Base-by-base conservation (phyloP, 768 basidiomycete species). In the Pholiota conissans region DNA sequence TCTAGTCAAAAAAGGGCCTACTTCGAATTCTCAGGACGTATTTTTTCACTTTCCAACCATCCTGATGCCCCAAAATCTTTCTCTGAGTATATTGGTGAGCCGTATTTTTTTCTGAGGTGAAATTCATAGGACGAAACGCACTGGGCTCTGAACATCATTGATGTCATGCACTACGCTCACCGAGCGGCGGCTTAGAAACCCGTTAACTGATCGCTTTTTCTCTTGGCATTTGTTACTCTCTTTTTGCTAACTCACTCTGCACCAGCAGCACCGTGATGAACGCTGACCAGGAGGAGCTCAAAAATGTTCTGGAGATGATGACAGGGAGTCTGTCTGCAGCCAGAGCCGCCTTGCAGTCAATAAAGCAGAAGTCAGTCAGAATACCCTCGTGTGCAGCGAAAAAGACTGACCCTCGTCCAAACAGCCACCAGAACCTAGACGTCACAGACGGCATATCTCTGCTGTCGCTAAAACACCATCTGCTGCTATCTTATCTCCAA, bases 391-490 rank as follows among this genome's bases (percentile, higher is more conserved):
- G 8, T 28, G 13, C 28, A 26, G 27, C 7, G 28, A 49, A 53
- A 46, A 48, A 46, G 14, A 28, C 60, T 60, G 47, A 58, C 65
- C 20, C 56, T 48, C 56, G 53, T 50, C 47, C 52, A 64, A 51
- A 48, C 60, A 75, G 63, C 58, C 65, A 48, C 48, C 63, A 64
- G 60, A 68, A 61, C 47, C 70, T 79, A 18, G 79, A 89, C 59
- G 82, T 79, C 10, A 81, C 78, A 64, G 82, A 91, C 28, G 97
- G 97, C 35, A 93, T 99, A 59, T 98, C 97, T 0, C 79, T 99
- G 4, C 79, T 99, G 22, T 90, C 92, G 10, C 74, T 95, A 49
- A 95, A 97, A 73, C 89, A 95, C 63, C 84, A 94, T 53, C 71
- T 91, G 20, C 79, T 97, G 58, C 73, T 98, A 3, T 88, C 88